Base-by-base conservation (phyloP, 73 alveolate genomes). In the Diophrys appendiculata region DNA sequence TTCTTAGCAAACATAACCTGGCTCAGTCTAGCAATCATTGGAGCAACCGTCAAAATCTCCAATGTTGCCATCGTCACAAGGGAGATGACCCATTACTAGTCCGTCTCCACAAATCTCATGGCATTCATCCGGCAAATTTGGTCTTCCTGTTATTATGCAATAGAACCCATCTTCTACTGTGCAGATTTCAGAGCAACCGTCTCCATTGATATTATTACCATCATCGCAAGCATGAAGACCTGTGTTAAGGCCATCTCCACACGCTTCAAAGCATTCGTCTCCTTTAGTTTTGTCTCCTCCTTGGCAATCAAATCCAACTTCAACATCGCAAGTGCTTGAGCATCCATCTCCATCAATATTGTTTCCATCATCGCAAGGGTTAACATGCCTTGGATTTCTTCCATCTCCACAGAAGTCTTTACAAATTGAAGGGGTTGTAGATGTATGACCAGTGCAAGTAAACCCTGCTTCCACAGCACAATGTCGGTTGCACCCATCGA, bases 1-100 rank as follows among this genome's bases (percentile, higher is more conserved):
- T 29, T 73, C 73, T 13, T 25, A 33, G 30, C 91, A 83, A 0
- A n/a, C 72, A 29, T 69, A 78, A 24, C 80, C 79, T 24, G 85
- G 32, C 35, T 87, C 94, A 22, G 69, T 69, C 28, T 52, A 28
- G 78, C 94, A 87, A 28, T 43, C 77, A 3, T 80, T 74, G 72
- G 73, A 76, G 54, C 94, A 87, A 24, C 94, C 94, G 82, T 87
- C 94, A 24, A 60, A 30, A 68, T 68, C 76, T 28, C 52, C 72
- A 18, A 54, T 76, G 79, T 87, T 87, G 8, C 91, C 94, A 60
- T 87, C 94, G 68, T 87, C 94, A 67, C 94, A 87, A 43, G 60
- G 60, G 60, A 43, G 60, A 5, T 18, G n/a, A 43, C 60, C 60
- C 60, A 43, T 43, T 5, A 11, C 18, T 11, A 43, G 60, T n/a